Evolutionary conservation across 805 yeast species (phyloP), one percentile per base, ranked within the genome.

Genomic region (Lipomyces spencermartinsiae): DNA sequence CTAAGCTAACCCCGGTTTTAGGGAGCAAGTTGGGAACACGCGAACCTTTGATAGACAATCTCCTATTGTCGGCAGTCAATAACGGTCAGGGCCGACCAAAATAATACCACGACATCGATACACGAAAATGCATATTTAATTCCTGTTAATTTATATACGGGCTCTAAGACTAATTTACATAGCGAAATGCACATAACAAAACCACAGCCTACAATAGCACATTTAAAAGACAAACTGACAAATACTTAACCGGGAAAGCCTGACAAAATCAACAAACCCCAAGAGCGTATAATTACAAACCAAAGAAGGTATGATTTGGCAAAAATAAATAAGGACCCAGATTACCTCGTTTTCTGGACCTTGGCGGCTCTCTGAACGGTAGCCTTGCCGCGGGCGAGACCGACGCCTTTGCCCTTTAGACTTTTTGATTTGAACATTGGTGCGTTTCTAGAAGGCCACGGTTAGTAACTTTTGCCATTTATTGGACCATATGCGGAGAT

Each of bases 391-490:
- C 74, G 66, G 6, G 73, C 74, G 34, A 72, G 68, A 39, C 74
- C 74, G 49, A 70, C 67, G 29, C 74, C 74, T 29, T 68, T 64
- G 29, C 74, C 74, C 46, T 65, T 65, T 43, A 67, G 53, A 31
- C 68, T 63, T 34, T 73, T 75, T 4, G 81, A 80, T 59, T 87
- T 88, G 74, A 94, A 89, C 88, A 93, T 86, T 14, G 98, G 98
- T 0, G 98, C 97, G 76, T 92, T 87, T 73, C 84, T 74, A 68
- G 7, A 16, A n/a, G 34, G n/a, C 6, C n/a, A 14, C 25, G 33
- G 35, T 60, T 22, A 64, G 29, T 22, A 46, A 39, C 16, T 16
- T 39, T 31, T 33, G 5, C 29, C 16, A 58, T 43, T 3, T 19
- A 62, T 49, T 7, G 35, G 19, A 8, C 31, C 10, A 7, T 53